Conservation (phyloP, 2,329 filamentous ascomycete species). For the Aspergillus fijiensis region DNA sequence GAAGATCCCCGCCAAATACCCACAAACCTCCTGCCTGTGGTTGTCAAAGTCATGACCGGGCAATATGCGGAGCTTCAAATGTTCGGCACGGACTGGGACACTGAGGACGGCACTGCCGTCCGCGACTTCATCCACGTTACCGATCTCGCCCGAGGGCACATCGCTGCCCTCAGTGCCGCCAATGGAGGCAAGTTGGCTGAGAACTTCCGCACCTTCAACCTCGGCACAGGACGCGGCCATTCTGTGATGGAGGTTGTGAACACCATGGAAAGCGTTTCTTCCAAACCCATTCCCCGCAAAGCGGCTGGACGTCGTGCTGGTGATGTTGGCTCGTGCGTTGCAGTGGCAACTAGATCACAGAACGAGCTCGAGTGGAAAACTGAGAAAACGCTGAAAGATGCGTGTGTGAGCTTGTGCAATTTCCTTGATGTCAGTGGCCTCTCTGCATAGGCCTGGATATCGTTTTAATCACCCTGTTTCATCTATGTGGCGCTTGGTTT, state of each 20-base stretch:
- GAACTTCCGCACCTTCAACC: constrained; percentile 46
- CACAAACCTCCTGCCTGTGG: constrained; percentile 65
- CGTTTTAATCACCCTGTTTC: constrained; percentile 7
- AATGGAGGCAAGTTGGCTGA: constrained; percentile 34
- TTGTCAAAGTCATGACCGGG: constrained; percentile 61
- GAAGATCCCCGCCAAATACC: constrained; percentile 63
- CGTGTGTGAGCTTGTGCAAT: constrained; percentile 40
- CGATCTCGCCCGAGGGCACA: constrained; percentile 63
- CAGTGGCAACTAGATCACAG: constrained; percentile 39
- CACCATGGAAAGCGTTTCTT: constrained; percentile 40
- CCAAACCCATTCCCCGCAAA: constrained; percentile 33
- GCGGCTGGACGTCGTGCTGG: constrained; percentile 36
- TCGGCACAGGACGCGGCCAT: constrained; percentile 41
- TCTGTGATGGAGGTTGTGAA: constrained; percentile 40
- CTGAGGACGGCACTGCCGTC: constrained; percentile 63
- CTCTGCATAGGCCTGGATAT: constrained; percentile 19
- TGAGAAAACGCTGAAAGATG: constrained; percentile 38
- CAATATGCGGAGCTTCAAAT: constrained; percentile 56
- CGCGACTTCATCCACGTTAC: constrained; percentile 68
- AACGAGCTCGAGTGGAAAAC: constrained; percentile 55
- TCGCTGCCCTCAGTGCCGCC: constrained; percentile 55
- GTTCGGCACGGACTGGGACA: constrained; percentile 66
- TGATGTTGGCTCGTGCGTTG: constrained; percentile 43
- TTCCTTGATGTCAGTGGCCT: constrained; percentile 36
- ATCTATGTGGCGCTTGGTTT: constrained; percentile 6